Evolutionary conservation across 805 yeast species (phyloP).

Genomic region (Cyberlindnera sargentensis): DNA sequence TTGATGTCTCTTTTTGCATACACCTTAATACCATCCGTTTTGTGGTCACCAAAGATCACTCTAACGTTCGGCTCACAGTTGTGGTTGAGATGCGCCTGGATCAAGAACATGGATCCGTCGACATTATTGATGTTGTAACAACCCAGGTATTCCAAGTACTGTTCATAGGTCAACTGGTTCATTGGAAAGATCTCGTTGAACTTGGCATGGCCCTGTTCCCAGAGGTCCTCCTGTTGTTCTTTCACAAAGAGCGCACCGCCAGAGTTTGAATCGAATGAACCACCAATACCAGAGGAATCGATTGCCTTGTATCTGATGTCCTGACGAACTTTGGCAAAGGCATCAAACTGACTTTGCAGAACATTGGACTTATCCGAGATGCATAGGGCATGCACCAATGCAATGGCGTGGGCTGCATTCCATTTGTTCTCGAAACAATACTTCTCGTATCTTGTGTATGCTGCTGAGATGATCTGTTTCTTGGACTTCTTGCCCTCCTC

Average conservation of each 20-base stretch:
- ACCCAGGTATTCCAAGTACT: slow-evolving; percentile 58
- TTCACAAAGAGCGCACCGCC: slow-evolving; percentile 48
- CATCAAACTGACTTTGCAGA: slow-evolving; percentile 39
- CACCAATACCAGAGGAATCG: slow-evolving; percentile 39
- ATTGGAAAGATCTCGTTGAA: slow-evolving; percentile 42
- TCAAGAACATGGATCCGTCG: slow-evolving; percentile 52
- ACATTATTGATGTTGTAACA: slow-evolving; percentile 69
- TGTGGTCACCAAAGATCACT: slow-evolving; percentile 38
- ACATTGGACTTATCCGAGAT: slow-evolving; percentile 35
- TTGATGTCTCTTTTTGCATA: slow-evolving; percentile 51
- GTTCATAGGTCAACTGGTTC: slow-evolving; percentile 37
- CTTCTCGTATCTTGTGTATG: slow-evolving; percentile 50
- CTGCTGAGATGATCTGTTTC: slow-evolving; percentile 34
- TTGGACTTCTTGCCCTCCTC: slow-evolving; percentile 27
- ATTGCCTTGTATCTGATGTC: slow-evolving; percentile 53
- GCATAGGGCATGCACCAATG: slow-evolving; percentile 43
- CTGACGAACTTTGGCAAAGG: slow-evolving; percentile 68
- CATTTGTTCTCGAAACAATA: slow-evolving; percentile 60
- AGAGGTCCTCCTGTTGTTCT: slow-evolving; percentile 50
- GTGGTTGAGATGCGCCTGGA: slow-evolving; percentile 71
- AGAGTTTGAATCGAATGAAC: slow-evolving; percentile 34
- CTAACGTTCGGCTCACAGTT: slow-evolving; percentile 66
- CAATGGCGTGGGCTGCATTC: slow-evolving; percentile 62
- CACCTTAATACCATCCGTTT: slow-evolving; percentile 48
- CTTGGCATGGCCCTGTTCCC: slow-evolving; percentile 50